Base-by-base conservation (phyloP, 1,284 basidiomycete genomes). In the Heliocybe sulcata region DNA sequence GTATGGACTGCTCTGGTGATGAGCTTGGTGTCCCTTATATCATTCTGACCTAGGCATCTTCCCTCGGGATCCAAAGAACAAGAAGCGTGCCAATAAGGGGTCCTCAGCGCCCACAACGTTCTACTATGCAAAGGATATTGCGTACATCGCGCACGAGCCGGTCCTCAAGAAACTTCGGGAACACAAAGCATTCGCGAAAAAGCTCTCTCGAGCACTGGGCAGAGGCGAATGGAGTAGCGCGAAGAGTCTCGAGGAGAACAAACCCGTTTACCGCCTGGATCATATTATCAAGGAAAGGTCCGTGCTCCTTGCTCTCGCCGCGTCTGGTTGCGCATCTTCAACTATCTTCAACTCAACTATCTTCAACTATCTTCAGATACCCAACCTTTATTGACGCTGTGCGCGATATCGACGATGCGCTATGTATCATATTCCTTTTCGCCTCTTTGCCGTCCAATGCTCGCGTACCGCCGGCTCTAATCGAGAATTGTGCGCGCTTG, bases 271-370 rank as follows among this genome's bases (percentile, higher is more conserved):
- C 67, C 77, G 80, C 51, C 70, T 99, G 63, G 97, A 99, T 73
- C 97, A 99, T 70, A 92, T 99, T 59, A 90, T 99, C 68, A 99
- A 98, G 70, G 96, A 99, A 74, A 80, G 97, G 92, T n/a, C n/a
- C n/a, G n/a, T n/a, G n/a, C n/a, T n/a, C n/a, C n/a, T n/a, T n/a
- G n/a, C n/a, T n/a, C n/a, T n/a, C n/a, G n/a, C n/a, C n/a, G n/a
- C n/a, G n/a, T n/a, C n/a, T n/a, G n/a, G n/a, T n/a, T n/a, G n/a
- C n/a, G n/a, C n/a, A n/a, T n/a, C n/a, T n/a, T n/a, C n/a, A n/a
- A n/a, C n/a, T n/a, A n/a, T n/a, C n/a, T n/a, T n/a, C n/a, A n/a
- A n/a, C n/a, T n/a, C n/a, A n/a, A n/a, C n/a, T n/a, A n/a, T n/a
- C n/a, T n/a, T n/a, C n/a, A n/a, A n/a, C n/a, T n/a, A n/a, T n/a